Base-by-base conservation (phyloP, 164 flowering plant genomes). In the Nymphaea colorata region DNA sequence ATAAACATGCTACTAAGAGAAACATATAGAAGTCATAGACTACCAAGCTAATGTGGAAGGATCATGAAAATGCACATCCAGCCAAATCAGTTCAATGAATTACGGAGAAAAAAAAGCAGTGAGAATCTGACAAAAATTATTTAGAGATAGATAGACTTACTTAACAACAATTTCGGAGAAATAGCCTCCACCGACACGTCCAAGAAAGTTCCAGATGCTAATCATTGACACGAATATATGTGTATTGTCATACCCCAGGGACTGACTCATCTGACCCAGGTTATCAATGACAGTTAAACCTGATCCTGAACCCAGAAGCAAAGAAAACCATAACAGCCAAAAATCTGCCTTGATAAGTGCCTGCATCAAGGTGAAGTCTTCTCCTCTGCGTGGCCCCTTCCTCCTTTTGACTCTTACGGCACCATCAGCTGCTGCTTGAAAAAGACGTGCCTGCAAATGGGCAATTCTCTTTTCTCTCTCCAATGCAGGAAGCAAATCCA, bases 281-380 rank as follows among this genome's bases (percentile, higher is more conserved):
- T 95, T 95, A 76, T 95, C 99, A 44, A 95, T 95, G 71, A 95
- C 97, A n/a, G 98, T 88, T 85, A 95, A 74, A n/a, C 99, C 99
- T 61, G 99, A 90, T 12, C 99, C 99, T 5, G 99, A 87, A 51
- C 93, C 99, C 65, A 95, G 65, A 1, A 92, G 69, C 69, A 92
- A 89, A 0, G 98, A 88, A 78, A 82, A 70, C 69, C 88, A 95
- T 4, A 92, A 79, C 14, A 95, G 96, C 99, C 99, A 95, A 67
- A 95, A 86, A 73, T 95, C 99, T 0, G 99, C 98, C 80, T 95
- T 95, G 44, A 87, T 85, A 72, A 95, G 75, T 64, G 99, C 98
- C 76, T 95, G 93, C 71, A 18, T 78, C 77, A 95, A 74, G 16
- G 98, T 90, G 77, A 95, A 95, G 75, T 95, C 97, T 74, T 95